Base-by-base conservation (phyloP, 2,329 filamentous ascomycete species). In the Penicillium italicum region DNA sequence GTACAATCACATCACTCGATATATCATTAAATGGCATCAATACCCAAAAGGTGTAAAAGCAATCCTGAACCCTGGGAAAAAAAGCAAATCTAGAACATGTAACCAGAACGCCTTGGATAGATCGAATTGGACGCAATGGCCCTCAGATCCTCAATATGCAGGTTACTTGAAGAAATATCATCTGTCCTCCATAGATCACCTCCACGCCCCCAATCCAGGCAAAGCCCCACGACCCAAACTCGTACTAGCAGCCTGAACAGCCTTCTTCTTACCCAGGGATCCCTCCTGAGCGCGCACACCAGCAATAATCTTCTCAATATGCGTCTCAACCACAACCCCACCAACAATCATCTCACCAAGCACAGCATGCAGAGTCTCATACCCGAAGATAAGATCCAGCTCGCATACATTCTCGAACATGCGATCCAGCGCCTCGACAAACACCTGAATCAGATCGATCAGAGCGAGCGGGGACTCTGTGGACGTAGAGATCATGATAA, bases 391-490 rank as follows among this genome's bases (percentile, higher is more conserved):
- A 65, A 99, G 82, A 74, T 99, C 92, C 53, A 99, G 80, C 79
- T 99, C 94, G 81, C 94, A 99, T 10, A 99, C 94, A 72, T 99
- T 97, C 77, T 97, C 94, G 71, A 99, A 99, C 38, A 99, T 81
- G 62, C 91, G 86, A 74, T 99, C 94, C 34, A 99, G 83, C 0
- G 93, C 87, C 76, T 99, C 94, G 61, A 99, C 94, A 68, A 97
- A 99, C 57, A 99, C 94, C 76, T 99, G 94, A 62, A 99, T 97
- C 52, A 99, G 79, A 74, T 99, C 94, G 59, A 99, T 91, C 24
- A 99, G 82, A 0, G 94, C 94, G 3, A 99, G 87, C 0, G 94
- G 94, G 1, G 91, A 96, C 76, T 99, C 94, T 56, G 94, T 97
- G 5, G 91, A 91, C 5, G 95, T 99, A 34, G 89, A 94, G 69